Evolutionary conservation across 2,329 filamentous ascomycete genomes (phyloP), one percentile per base, ranked within the genome.

Genomic region (Alternaria novae-zelandiae): DNA sequence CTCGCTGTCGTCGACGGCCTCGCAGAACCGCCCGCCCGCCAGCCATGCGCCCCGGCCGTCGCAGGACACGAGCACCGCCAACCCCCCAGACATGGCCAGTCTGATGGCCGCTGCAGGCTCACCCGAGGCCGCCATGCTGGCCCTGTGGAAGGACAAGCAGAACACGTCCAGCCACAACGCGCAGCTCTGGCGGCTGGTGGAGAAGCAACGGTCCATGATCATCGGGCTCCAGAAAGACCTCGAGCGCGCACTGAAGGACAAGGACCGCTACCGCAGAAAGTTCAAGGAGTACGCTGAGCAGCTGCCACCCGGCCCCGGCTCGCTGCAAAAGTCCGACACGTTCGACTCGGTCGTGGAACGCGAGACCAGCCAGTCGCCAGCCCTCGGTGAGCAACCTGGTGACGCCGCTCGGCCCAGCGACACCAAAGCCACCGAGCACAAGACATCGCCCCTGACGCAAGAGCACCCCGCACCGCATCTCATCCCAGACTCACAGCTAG

Each of bases 121-220:
- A 56, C 87, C 94, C 15, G 95, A 99, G 78, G 92, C 92, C 6
- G 91, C 96, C 6, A 93, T 99, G 64, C 88, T 93, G 70, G 93
- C 96, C 73, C 83, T 99, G 54, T 83, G 97, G 67, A 96, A 92
- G 77, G 96, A 99, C 77, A 98, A 97, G 79, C 89, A 95, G 67
- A 91, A 93, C 53, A 91, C 94, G 58, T 88, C 92, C 6, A 91
- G 93, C 70, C 96, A 98, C 76, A 98, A 98, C 77, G 86, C 90
- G 17, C 95, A 99, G 78, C 83, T 99, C 73, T 99, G 96, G 96
- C 90, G 94, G 54, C 83, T 99, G 50, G 94, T 99, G 54, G 95
- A 98, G 79, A 98, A 99, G 83, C 96, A 99, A 80, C 87, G 95
- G 66, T 89, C 93, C 15, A 94, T 99, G 89, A 94, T 99, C 58